Evolutionary conservation across 1,139 yeast genomes (phyloP), one percentile per base, ranked within the genome.

Genomic region (Yamadazyma jaroonii): DNA sequence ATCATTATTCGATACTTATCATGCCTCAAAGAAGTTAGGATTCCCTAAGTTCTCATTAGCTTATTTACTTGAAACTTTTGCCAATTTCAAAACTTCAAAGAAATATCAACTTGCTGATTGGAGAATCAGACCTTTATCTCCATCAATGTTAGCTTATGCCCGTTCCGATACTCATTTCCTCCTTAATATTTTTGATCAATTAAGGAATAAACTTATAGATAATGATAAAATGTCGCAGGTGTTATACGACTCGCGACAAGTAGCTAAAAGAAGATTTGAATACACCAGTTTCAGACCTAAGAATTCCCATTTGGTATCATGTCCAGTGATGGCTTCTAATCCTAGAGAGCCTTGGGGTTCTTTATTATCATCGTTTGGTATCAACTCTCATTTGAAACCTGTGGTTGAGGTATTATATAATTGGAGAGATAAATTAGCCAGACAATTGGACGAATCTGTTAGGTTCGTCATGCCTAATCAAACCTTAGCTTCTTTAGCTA

Each of bases 41-140:
- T 75, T 89, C 43, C 89, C 95, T 9, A 83, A 81, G 49, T 84
- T 84, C 53, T 84, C 96, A 29, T 71, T 94, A 44, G 96, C 97
- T 0, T 87, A 79, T 57, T 65, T 94, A 34, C 68, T 94, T 37
- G 96, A 90, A 52, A 74, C 74, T 14, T 88, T 74, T 60, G 96
- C 95, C 7, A 73, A 78, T 36, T 92, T 92, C 61, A 81, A 81
- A 48, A 90, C 98, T 0, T 86, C 96, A 7, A 94, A 94, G 54
- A 86, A 90, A 60, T 94, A 90, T 59, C 99, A 94, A 61, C 65
- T 92, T 46, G 96, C 97, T 0, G 99, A 92, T 60, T 92, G 99
- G 99, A 77, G 99, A 59, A 65, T 84, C 4, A 74, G 99, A 49
- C 98, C 99, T 0, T 64, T 92, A 37, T 77, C 88, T 3, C 59